A percentile compares a stretch with the other conserved stretches of the same genome.
These are phyloP conservation scores for Pichia sp. DNA, from an alignment of 1,139 yeast genomes.

Conservation along the genomic window DNA sequence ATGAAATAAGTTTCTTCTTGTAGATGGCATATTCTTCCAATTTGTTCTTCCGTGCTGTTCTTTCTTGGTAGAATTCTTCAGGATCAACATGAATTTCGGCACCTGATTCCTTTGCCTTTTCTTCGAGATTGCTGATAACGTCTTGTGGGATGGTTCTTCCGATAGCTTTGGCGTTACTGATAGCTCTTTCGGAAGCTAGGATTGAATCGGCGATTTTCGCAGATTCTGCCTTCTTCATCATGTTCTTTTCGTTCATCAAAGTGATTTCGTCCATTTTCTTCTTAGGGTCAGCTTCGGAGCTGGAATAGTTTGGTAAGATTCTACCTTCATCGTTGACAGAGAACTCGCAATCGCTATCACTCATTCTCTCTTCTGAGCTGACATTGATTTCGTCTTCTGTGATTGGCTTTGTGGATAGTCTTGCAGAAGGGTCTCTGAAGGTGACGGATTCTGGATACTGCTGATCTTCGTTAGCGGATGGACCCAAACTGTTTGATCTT, in stretches of 20 bases:
- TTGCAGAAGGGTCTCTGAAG: slow-evolving; percentile 55
- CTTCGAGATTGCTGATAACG: slow-evolving; percentile 40
- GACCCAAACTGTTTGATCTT: slow-evolving; percentile 26
- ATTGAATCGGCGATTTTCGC: slow-evolving; percentile 54
- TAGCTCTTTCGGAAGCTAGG: slow-evolving; percentile 58
- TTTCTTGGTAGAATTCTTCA: slow-evolving; percentile 49
- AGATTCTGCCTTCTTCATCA: slow-evolving; percentile 44
- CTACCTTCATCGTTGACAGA: slow-evolving; percentile 62
- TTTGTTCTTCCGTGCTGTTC: slow-evolving; percentile 46
- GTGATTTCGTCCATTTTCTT: slow-evolving; percentile 21
- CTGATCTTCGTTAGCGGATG: slow-evolving; percentile 20
- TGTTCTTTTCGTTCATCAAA: slow-evolving; percentile 30
- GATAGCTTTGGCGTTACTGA: slow-evolving; percentile 56
- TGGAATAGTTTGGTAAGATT: slow-evolving; percentile 55
- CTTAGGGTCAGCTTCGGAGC: slow-evolving; percentile 25
- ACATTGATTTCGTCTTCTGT: slow-evolving; percentile 28
- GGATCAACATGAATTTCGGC: slow-evolving; percentile 44
- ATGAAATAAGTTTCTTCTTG: slow-evolving; percentile 41
- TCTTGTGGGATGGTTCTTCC: slow-evolving; percentile 49
- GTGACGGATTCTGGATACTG: slow-evolving; percentile 44
- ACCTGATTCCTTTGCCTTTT: slow-evolving; percentile 32
- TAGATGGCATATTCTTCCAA: slow-evolving; percentile 48
- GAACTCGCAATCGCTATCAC: slow-evolving; percentile 60
- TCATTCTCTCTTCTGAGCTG: slow-evolving; percentile 67
- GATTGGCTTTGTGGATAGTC: slow-evolving; percentile 35